Conservation (phyloP, 805 yeast species). For the Spencermartinsiella europaea region DNA sequence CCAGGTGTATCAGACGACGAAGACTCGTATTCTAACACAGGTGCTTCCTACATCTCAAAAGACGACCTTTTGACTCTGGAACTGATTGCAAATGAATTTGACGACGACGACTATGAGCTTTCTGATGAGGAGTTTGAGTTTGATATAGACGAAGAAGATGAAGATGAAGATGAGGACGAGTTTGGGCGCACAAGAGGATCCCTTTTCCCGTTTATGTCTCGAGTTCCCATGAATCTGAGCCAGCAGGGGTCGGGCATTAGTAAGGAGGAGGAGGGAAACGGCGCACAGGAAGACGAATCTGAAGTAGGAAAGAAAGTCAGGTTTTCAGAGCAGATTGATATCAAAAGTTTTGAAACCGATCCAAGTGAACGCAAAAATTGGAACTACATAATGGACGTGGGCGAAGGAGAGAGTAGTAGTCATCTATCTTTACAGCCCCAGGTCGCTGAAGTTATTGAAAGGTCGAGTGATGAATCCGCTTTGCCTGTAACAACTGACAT, state of each 20-base stretch:
- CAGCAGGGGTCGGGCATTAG: too few species aligned
- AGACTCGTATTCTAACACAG: background rate
- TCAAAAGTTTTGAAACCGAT: conserved; percentile 48
- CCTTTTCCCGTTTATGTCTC: conserved; percentile 28
- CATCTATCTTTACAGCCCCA: too few species aligned
- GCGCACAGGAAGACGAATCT: background rate
- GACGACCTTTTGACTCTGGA: conserved; percentile 29
- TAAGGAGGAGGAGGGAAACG: background rate
- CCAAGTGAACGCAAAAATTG: background rate
- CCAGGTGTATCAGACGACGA: too few species aligned
- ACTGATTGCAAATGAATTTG: conserved; percentile 20
- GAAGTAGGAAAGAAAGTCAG: conserved; percentile 32
- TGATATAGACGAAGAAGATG: conserved; percentile 38
- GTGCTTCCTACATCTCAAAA: background rate
- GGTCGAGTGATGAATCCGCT: too few species aligned
- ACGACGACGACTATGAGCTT: conserved; percentile 31
- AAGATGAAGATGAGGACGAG: conserved; percentile 36
- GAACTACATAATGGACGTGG: too few species aligned
- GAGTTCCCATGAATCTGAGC: background rate
- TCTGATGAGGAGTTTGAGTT: conserved; percentile 52
- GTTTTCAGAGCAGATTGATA: conserved; percentile 48
- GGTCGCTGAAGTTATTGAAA: too few species aligned
- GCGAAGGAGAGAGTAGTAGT: too few species aligned
- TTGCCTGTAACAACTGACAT: too few species aligned
- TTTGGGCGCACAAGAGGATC: conserved; percentile 33